Evolutionary conservation across 441 rosid species (phyloP).

Genomic region (Aquilaria agallochum): DNA sequence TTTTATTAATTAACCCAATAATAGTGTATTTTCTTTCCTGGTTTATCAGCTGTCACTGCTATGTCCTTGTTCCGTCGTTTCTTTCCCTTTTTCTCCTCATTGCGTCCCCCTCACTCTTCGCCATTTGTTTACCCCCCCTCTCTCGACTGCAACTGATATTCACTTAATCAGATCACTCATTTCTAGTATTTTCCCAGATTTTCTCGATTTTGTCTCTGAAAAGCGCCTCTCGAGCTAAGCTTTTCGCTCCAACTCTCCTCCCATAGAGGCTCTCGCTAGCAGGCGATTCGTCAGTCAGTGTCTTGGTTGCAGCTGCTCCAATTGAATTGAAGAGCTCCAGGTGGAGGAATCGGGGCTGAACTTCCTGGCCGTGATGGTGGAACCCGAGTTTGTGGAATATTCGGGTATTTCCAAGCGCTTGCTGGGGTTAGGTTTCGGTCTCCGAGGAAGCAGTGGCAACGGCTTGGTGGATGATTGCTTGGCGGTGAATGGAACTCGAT

Average conservation of each 20-base stretch:
- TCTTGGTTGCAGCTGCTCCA: slow-evolving; percentile 6
- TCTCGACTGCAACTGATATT: slow-evolving; percentile 26
- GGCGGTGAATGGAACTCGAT: slow-evolving; percentile 26
- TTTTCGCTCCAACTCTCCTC: background rate
- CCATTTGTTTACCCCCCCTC: slow-evolving; percentile 1
- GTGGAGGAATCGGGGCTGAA: slow-evolving; percentile 16
- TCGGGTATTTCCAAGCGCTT: slow-evolving; percentile 18
- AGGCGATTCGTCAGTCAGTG: background rate
- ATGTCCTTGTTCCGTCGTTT: background rate
- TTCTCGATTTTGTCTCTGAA: slow-evolving; percentile 28
- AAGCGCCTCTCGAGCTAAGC: slow-evolving; percentile 9
- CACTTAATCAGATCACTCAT: slow-evolving; percentile 42
- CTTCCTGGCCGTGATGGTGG: slow-evolving; percentile 28
- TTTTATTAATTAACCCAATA: background rate
- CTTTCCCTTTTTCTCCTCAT: background rate
- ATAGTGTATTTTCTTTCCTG: background rate
- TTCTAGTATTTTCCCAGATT: slow-evolving; percentile 28
- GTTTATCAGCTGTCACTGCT: slow-evolving; percentile 9
- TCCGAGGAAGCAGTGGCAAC: slow-evolving; percentile 6
- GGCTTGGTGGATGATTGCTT: slow-evolving; percentile 8
- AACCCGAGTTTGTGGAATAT: slow-evolving; percentile 15
- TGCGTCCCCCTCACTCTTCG: background rate
- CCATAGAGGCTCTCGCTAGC: slow-evolving; percentile 5
- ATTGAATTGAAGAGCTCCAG: slow-evolving; percentile 12
- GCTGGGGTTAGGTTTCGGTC: slow-evolving; percentile 33